Conservation (phyloP, 768 basidiomycete genomes). For the Strobilomyces confusus region DNA sequence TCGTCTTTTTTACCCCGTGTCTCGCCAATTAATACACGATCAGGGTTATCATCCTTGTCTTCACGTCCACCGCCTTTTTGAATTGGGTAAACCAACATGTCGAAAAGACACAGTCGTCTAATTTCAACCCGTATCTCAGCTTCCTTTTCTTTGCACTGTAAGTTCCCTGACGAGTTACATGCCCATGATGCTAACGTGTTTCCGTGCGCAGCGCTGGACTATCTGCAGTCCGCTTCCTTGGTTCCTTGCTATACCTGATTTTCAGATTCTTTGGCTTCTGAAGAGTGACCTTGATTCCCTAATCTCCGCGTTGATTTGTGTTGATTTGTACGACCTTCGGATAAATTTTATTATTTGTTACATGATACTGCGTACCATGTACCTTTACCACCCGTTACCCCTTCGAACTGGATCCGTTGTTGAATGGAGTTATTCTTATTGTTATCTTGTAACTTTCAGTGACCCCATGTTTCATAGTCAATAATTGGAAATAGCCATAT, state of each 20-base stretch:
- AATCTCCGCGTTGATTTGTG: conserved; percentile 7
- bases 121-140: conserved; percentile 86
- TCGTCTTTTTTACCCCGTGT: neutral
- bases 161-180: conserved; percentile 14
- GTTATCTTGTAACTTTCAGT: conserved; percentile 1
- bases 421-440: neutral
- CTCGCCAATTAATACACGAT: neutral
- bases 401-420: neutral
- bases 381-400: conserved; percentile 6
- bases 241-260: conserved; percentile 74
- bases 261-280: conserved; percentile 67
- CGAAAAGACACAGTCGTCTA: conserved; percentile 41
- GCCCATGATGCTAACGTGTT: conserved; percentile 2
- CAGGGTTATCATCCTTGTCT: conserved; percentile 67
- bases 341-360: neutral
- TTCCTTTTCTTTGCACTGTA: conserved; percentile 72
- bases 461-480: neutral
- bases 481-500: conserved; percentile 1
- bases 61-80: conserved; percentile 74
- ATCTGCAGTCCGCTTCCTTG: conserved; percentile 75
- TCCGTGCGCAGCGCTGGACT: conserved; percentile 58
- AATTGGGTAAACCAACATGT: conserved; percentile 66
- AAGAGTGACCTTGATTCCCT: conserved; percentile 8
- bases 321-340: neutral
- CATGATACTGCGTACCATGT: conserved; percentile 12